Base-by-base conservation (phyloP, 768 basidiomycete genomes). In the Mycena albidolilacea region DNA sequence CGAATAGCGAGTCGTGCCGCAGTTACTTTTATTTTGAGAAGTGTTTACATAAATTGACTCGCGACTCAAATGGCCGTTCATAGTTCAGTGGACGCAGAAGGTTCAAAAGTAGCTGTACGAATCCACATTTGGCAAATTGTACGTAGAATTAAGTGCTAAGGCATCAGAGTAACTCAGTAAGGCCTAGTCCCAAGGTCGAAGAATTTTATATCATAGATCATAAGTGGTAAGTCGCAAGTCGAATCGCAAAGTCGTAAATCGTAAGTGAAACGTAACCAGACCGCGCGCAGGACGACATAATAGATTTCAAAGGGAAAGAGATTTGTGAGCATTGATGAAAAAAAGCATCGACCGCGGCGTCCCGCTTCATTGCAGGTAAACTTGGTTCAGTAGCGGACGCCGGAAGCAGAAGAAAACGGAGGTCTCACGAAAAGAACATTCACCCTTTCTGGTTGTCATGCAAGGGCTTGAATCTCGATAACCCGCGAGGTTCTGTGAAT, bases 401-500 rank as follows among this genome's bases (percentile, higher is more conserved):
- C 30, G 30, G 30, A 54, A 54, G 23, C 5, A 21, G 6, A 54
- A 11, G 12, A 54, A 12, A 54, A 4, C 21, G 17, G n/a, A 41
- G 10, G 9, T 39, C 60, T 38, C 43, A 78, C 78, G 59, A 83
- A 41, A 85, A 85, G 38, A 85, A 85, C 86, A 86, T 86, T 35
- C 79, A 54, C 4, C 75, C 58, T 0, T 77, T 75, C 81, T 84
- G 84, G 23, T 79, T 81, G 12, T 64, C 65, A 70, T 89, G 84
- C 37, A 87, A 71, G 0, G 88, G 87, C 76, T 82, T 88, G 79
- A 90, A 94, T 78, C 79, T 71, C 84, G 85, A 84, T 84, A 93
- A 0, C 82, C 81, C 60, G 88, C 88, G 8, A 90, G 81, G 0
- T 80, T 81, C 3, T 80, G 78, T 23, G 82, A 80, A 2, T 77